Percentiles rank a stretch among this genome's conserved stretches.
Evolutionary conservation across 371 early-diverging fungal species (phyloP).

Genomic region (Dichotomocladium elegans): DNA sequence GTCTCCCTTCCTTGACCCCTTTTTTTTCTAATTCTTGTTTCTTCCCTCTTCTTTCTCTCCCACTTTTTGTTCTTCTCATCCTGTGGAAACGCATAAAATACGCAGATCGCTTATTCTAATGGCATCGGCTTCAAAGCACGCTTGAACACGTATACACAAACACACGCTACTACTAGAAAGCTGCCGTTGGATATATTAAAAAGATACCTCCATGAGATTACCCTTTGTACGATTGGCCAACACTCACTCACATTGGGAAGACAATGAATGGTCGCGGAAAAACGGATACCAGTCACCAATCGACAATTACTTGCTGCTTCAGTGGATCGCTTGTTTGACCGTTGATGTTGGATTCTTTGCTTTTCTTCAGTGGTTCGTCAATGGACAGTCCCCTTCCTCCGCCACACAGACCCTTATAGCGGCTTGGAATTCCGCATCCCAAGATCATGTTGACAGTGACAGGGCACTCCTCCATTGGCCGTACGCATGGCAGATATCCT

Average conservation of each 20-base stretch:
- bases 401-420: not conserved
- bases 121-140: too few species aligned
- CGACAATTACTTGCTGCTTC: conserved; percentile 51
- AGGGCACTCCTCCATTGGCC: conserved; percentile 7
- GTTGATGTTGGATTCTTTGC: conserved; percentile 41
- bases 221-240: conserved; percentile 7
- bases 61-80: too few species aligned
- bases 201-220: too few species aligned
- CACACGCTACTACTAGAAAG: too few species aligned
- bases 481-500: conserved; percentile 23
- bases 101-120: too few species aligned
- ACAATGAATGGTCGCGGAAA: conserved; percentile 57
- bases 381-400: not conserved
- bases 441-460: too few species aligned
- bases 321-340: conserved; percentile 44
- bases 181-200: too few species aligned
- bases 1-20: too few species aligned
- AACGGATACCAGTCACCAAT: conserved; percentile 60
- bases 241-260: conserved; percentile 24
- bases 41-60: not conserved
- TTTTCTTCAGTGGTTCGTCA: conserved; percentile 34
- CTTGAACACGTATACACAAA: too few species aligned
- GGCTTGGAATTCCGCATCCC: not conserved
- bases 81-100: too few species aligned
- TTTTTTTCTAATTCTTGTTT: not conserved